phyloP scores from a whole-genome alignment of 192 early-diverging fungal genomes.

The Backusella morwellensis region DNA sequence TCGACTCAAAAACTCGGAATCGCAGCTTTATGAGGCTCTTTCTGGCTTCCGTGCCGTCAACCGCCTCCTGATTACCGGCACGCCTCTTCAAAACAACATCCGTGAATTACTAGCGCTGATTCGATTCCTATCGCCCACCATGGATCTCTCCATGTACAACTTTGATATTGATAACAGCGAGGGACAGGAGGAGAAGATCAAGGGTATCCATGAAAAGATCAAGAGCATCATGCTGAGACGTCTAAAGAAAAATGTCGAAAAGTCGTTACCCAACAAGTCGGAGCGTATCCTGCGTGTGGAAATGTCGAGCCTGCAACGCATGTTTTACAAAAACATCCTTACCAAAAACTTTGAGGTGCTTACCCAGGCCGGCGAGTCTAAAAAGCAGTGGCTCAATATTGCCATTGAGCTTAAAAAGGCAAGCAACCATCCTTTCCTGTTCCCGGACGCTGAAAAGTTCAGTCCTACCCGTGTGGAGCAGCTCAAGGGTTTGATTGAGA shows the following conservation, averaged over 20 bases:
- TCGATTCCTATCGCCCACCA: slow-evolving; percentile 92
- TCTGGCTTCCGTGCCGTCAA: slow-evolving; percentile 85
- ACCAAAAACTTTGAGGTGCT: slow-evolving; percentile 91
- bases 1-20: slow-evolving; percentile 93
- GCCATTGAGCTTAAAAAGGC: slow-evolving; percentile 97
- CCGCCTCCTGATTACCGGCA: slow-evolving; percentile 95
- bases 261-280: slow-evolving; percentile 92
- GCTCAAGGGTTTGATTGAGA: slow-evolving; percentile 77
- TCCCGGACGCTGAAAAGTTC: slow-evolving; percentile 72
- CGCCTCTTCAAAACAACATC: slow-evolving; percentile 97
- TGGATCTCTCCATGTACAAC: slow-evolving; percentile 76
- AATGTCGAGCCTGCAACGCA: slow-evolving; percentile 83
- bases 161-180: slow-evolving; percentile 76
- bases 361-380: slow-evolving; percentile 50
- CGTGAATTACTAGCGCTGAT: slow-evolving; percentile 90
- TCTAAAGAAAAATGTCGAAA: slow-evolving; percentile 98
- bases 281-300: slow-evolving; percentile 96
- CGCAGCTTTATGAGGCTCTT: slow-evolving; percentile 91
- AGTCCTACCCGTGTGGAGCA: slow-evolving; percentile 66
- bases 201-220: slow-evolving; percentile 77
- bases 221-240: slow-evolving; percentile 92
- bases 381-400: slow-evolving; percentile 89
- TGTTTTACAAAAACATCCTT: slow-evolving; percentile 94
- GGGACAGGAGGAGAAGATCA: slow-evolving; percentile 80
- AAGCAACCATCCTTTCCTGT: slow-evolving; percentile 94